Evolutionary conservation across 345 rosid species (phyloP), one percentile per base, ranked within the genome.

Genomic region (Erodium maritimum): DNA sequence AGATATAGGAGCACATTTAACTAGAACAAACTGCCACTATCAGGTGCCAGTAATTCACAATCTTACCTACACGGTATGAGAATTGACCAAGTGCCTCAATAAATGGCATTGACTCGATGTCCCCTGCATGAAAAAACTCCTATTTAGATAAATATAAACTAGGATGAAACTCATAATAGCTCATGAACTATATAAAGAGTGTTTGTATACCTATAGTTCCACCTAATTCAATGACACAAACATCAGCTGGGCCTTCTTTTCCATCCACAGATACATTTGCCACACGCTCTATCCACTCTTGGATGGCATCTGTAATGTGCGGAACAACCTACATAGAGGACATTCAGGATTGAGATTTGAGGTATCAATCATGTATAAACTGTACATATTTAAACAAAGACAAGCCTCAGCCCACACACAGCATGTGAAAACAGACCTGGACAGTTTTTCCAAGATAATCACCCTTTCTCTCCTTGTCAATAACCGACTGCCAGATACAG

Each of bases 371-470:
- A 11, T 29, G 37, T 4, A 42, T 16, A 42, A 10, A 42, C 14
- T 42, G 48, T 13, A 42, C 12, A 10, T 42, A 42, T 42, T 42
- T 42, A 42, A 42, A 42, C 17, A 42, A 42, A 10, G 48, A 42
- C 48, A 42, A n/a, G 2, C 48, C 48, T 16, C 16, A 42, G 12
- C 48, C n/a, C 56, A 21, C 25, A 29, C 1, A 63, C 25, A 17
- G 55, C 22, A 34, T 19, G 8, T 7, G 24, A 45, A 29, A 23
- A 50, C 23, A 60, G 58, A 91, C 98, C 96, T 94, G 99, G 59
- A 94, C 99, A 34, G 97, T 94, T 69, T 84, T 90, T 61, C 99
- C 99, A 63, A 94, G 81, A 67, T 87, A 94, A 73, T 94, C 96
- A 55, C 99, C 99, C 68, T 51, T 87, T 70, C 99, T 87, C 75